A percentile compares a stretch with the other conserved stretches of the same genome.
Conservation (phyloP, 306 rosid genomes). For the Betula pendula region DNA sequence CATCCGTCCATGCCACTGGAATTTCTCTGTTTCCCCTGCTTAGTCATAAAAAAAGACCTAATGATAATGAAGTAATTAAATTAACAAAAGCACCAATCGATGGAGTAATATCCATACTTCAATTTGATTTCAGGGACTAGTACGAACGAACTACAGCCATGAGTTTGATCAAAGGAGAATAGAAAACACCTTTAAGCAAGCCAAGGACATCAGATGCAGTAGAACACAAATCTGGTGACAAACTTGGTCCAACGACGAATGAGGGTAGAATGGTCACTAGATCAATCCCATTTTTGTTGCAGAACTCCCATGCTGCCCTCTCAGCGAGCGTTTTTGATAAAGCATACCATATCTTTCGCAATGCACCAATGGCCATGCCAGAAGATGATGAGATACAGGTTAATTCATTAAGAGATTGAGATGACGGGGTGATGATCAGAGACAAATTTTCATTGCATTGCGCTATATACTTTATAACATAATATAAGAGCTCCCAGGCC, state of each 20-base stretch:
- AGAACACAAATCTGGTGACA: slow-evolving; percentile 69
- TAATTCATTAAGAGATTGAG: background rate
- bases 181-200: slow-evolving; percentile 59
- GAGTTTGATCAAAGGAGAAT: background rate
- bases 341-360: slow-evolving; percentile 67
- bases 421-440: too few species aligned
- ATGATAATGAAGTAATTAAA: background rate
- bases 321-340: slow-evolving; percentile 79
- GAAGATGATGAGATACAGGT: background rate
- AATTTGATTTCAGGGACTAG: background rate
- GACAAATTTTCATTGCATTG: too few species aligned
- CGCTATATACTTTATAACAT: too few species aligned
- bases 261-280: slow-evolving; percentile 70
- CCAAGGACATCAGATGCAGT: slow-evolving; percentile 83
- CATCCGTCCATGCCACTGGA: slow-evolving; percentile 73
- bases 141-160: background rate
- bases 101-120: background rate
- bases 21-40: slow-evolving; percentile 66
- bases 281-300: slow-evolving; percentile 62
- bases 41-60: background rate
- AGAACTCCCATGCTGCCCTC: slow-evolving; percentile 81
- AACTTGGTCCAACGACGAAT: slow-evolving; percentile 65
- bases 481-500: too few species aligned
- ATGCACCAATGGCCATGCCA: background rate
- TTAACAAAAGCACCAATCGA: background rate